phyloP scores from a whole-genome alignment of 2,329 filamentous ascomycete species.

The Fusarium sp. region DNA sequence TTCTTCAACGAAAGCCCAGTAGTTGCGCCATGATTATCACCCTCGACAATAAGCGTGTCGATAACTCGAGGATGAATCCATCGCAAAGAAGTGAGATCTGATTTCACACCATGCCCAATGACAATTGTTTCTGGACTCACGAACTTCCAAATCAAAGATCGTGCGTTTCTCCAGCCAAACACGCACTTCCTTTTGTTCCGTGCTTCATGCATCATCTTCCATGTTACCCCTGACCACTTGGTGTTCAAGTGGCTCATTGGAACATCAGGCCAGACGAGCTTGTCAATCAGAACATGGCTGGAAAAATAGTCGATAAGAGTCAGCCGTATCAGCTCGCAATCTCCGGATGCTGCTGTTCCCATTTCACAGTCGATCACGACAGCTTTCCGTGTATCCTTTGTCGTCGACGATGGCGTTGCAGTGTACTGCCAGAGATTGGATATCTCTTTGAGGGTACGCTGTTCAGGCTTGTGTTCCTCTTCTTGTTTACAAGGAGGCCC shows the following conservation, averaged over 20 bases:
- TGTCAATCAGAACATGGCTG: slow-evolving; percentile 58
- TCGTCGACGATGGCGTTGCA: background rate
- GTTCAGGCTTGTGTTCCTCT: background rate
- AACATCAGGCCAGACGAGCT: slow-evolving; percentile 58
- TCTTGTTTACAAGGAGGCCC: slow-evolving; percentile 1
- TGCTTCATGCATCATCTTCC: slow-evolving; percentile 50
- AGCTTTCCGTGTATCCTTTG: slow-evolving; percentile 7
- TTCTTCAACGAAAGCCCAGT: slow-evolving; percentile 15
- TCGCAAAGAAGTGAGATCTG: slow-evolving; percentile 7
- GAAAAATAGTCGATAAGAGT: slow-evolving; percentile 62
- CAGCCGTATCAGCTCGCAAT: slow-evolving; percentile 62
- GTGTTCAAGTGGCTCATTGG: slow-evolving; percentile 61
- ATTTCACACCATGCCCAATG: slow-evolving; percentile 54
- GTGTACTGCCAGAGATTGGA: slow-evolving; percentile 9
- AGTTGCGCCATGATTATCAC: background rate
- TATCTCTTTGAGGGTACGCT: background rate
- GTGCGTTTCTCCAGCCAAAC: slow-evolving; percentile 53
- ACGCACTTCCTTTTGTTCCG: slow-evolving; percentile 48
- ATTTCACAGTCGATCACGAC: slow-evolving; percentile 67
- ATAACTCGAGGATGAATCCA: slow-evolving; percentile 22
- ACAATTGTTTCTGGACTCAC: slow-evolving; percentile 59
- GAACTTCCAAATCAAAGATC: slow-evolving; percentile 54
- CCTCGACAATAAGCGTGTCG: slow-evolving; percentile 18
- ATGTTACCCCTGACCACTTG: slow-evolving; percentile 59
- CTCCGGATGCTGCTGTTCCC: slow-evolving; percentile 56